A percentile compares a stretch with the other conserved stretches of the same genome.
Conservation (phyloP, 2,329 filamentous ascomycete species). For the Sporothrix brunneoviolacea region DNA sequence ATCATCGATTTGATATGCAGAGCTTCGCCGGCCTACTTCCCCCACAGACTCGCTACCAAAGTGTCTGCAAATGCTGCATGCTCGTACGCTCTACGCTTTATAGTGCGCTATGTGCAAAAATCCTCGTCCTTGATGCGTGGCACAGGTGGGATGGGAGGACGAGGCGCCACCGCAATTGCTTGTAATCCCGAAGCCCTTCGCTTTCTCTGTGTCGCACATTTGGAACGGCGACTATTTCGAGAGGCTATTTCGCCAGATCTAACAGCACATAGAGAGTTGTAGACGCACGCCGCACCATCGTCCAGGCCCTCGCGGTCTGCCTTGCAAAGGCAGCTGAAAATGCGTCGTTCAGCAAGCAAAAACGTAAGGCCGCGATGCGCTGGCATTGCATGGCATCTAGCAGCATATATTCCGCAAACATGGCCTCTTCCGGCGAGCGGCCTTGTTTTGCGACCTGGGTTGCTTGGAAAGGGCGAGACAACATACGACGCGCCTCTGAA, state of each 20-base stretch:
- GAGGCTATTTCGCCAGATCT: not conserved
- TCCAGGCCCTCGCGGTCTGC: not conserved
- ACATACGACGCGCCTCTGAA: too few species aligned
- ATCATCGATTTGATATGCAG: conserved; percentile 1
- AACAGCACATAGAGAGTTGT: too few species aligned
- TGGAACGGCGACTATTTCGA: conserved; percentile 6
- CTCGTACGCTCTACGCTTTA: not conserved
- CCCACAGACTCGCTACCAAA: conserved; percentile 3
- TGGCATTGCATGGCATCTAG: conserved; percentile 6
- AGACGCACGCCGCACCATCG: too few species aligned
- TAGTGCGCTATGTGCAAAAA: too few species aligned
- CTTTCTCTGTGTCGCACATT: conserved; percentile 6
- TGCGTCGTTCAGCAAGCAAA: not conserved
- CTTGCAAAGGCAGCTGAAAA: conserved; percentile 8
- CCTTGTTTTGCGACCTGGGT: conserved; percentile 1
- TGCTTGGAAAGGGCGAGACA: conserved; percentile 1
- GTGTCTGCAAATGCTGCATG: too few species aligned
- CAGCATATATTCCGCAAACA: not conserved
- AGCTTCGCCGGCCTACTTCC: not conserved
- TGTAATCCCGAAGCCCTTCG: not conserved
- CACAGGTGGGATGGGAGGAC: not conserved
- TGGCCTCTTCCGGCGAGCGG: not conserved
- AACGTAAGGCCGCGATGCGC: not conserved
- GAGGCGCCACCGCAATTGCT: not conserved
- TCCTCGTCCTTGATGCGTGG: not conserved